Evolutionary conservation across 352 stramenopile species (phyloP).

Genomic region (Achlya hypogyna): DNA sequence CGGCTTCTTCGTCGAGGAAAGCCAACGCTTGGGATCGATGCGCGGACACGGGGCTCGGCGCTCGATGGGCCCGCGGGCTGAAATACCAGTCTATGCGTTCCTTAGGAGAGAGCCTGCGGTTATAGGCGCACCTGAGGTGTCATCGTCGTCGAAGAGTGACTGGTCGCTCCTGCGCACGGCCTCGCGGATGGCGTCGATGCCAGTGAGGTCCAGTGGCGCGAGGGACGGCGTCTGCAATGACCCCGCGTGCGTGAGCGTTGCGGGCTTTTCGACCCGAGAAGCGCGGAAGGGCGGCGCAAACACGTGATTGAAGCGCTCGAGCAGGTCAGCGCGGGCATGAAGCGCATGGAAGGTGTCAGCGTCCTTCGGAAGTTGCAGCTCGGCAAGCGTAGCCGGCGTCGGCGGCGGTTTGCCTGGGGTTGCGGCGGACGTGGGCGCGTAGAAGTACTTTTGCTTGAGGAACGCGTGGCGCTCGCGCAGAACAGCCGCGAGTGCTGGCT

Average conservation of each 20-base stretch:
- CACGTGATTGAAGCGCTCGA: conserved; percentile 14
- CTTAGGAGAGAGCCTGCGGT: not conserved
- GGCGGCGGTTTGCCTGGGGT: conserved; percentile 1
- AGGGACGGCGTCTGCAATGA: not conserved
- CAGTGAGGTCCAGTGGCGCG: conserved; percentile 20
- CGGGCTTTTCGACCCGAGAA: too few species aligned
- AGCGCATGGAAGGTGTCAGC: conserved; percentile 8
- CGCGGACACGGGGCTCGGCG: not conserved
- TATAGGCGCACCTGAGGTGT: too few species aligned
- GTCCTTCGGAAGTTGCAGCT: not conserved
- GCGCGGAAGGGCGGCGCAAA: not conserved
- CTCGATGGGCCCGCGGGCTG: not conserved
- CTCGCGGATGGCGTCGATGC: conserved; percentile 27
- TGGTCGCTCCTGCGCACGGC: conserved; percentile 25
- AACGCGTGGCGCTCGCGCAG: conserved; percentile 32
- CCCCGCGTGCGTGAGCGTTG: not conserved
- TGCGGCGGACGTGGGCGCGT: not conserved
- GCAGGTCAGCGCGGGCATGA: not conserved
- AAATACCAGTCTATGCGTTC: conserved; percentile 18
- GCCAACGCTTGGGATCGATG: not conserved
- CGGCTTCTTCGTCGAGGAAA: conserved; percentile 7
- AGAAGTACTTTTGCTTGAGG: conserved; percentile 39
- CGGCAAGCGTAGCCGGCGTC: not conserved
- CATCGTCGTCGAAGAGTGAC: conserved; percentile 28
- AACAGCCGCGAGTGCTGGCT: conserved; percentile 23